Conservation (phyloP, 805 yeast species). For the Yarrowia osloensis region DNA sequence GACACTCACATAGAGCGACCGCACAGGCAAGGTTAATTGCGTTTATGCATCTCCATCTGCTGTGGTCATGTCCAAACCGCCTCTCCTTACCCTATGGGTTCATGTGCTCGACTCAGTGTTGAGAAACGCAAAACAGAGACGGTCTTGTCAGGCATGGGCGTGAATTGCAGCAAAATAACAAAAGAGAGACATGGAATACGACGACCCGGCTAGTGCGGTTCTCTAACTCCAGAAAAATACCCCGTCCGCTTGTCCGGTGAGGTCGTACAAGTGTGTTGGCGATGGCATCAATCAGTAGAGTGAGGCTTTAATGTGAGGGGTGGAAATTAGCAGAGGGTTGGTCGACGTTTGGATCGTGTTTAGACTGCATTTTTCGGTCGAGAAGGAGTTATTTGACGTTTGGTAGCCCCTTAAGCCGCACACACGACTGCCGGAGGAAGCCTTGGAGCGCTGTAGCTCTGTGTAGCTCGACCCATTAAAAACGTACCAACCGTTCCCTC, state of each 20-base stretch:
- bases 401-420: constrained; percentile 1
- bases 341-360: background rate
- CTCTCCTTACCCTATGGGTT: constrained; percentile 16
- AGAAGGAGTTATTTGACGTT: background rate
- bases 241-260: background rate
- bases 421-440: background rate
- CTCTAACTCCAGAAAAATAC: background rate
- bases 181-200: background rate
- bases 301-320: constrained; percentile 10
- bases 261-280: too few species aligned
- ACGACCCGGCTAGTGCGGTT: background rate
- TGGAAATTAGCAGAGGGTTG: too few species aligned
- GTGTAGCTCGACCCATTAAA: background rate
- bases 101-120: background rate
- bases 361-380: background rate
- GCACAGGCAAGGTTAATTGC: background rate
- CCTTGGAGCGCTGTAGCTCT: background rate
- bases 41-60: background rate
- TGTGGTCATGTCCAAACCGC: background rate
- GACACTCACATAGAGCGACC: too few species aligned
- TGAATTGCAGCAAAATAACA: background rate
- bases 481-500: too few species aligned
- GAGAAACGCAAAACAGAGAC: background rate
- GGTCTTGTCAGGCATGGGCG: background rate
- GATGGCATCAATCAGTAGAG: too few species aligned